Conservation (phyloP, 2,329 filamentous ascomycete genomes). For the Dothistroma septosporum region DNA sequence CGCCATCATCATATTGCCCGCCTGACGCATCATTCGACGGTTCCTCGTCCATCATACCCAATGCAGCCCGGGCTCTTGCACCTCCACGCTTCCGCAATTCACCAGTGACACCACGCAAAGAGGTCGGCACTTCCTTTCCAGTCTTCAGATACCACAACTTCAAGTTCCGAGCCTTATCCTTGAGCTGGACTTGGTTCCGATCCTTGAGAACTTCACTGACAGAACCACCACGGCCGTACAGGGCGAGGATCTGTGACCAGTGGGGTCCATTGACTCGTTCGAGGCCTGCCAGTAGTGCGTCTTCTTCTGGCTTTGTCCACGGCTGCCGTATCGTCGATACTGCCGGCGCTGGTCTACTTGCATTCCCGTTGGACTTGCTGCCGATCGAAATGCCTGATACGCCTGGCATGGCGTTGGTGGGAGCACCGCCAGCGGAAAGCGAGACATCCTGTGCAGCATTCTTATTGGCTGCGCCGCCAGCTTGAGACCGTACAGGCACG, state of each 20-base stretch:
- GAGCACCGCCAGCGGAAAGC: slow-evolving; percentile 1
- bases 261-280: slow-evolving; percentile 87
- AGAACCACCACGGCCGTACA: slow-evolving; percentile 76
- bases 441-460: slow-evolving; percentile 5
- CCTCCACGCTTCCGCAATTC: slow-evolving; percentile 70
- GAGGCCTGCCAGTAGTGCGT: slow-evolving; percentile 81
- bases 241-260: slow-evolving; percentile 84
- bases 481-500: slow-evolving; percentile 28
- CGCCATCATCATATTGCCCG: slow-evolving; percentile 10
- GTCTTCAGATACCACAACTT: slow-evolving; percentile 92
- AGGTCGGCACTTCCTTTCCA: slow-evolving; percentile 84
- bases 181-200: slow-evolving; percentile 84
- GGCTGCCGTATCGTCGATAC: slow-evolving; percentile 54
- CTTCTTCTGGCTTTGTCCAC: slow-evolving; percentile 86
- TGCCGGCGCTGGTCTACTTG: slow-evolving; percentile 18
- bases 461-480: slow-evolving; percentile 12
- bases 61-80: slow-evolving; percentile 33
- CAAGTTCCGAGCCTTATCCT: slow-evolving; percentile 85
- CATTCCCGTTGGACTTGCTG: neutral
- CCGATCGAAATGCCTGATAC: slow-evolving; percentile 6
- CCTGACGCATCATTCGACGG: slow-evolving; percentile 6
- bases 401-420: neutral
- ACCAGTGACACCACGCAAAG: slow-evolving; percentile 80
- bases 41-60: slow-evolving; percentile 24
- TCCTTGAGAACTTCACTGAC: slow-evolving; percentile 81